A percentile compares a stretch with the other conserved stretches of the same genome.
Evolutionary conservation across 441 rosid species (phyloP).

Genomic region (Euphorbia schlechtendalii): DNA sequence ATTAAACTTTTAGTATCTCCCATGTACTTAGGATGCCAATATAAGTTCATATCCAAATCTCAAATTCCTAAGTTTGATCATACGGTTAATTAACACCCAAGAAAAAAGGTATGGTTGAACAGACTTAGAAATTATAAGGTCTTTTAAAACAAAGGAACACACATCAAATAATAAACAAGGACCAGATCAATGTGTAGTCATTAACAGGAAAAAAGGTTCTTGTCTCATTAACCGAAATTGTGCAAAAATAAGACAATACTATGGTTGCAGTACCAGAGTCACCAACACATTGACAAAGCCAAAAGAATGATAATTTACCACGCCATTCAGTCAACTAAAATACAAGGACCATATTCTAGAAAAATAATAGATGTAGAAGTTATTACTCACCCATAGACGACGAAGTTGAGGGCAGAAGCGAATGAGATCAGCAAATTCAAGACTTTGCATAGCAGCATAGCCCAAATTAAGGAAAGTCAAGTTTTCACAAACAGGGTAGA

Average conservation of each 20-base stretch:
- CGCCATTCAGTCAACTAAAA: neutral
- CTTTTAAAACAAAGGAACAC: too few species aligned
- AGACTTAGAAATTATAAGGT: too few species aligned
- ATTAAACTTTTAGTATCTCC: neutral
- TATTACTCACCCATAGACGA: conserved; percentile 53
- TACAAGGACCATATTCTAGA: conserved; percentile 4
- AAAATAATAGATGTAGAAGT: conserved; percentile 2
- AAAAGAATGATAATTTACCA: neutral
- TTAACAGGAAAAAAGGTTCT: too few species aligned
- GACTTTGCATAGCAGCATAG: conserved; percentile 46
- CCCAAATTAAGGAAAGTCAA: conserved; percentile 64
- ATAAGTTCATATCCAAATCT: too few species aligned
- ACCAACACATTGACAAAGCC: neutral
- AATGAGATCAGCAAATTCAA: conserved; percentile 46
- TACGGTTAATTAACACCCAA: too few species aligned
- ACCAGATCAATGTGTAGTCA: too few species aligned
- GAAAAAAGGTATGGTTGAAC: too few species aligned
- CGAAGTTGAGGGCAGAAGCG: conserved; percentile 46
- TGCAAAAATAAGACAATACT: too few species aligned
- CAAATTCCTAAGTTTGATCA: too few species aligned
- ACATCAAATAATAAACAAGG: too few species aligned
- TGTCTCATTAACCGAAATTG: too few species aligned
- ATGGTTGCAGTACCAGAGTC: too few species aligned
- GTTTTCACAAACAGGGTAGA: conserved; percentile 36
- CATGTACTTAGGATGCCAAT: neutral